Conservation (phyloP, 2,329 filamentous ascomycete species). For the Nannizzia gypsea region DNA sequence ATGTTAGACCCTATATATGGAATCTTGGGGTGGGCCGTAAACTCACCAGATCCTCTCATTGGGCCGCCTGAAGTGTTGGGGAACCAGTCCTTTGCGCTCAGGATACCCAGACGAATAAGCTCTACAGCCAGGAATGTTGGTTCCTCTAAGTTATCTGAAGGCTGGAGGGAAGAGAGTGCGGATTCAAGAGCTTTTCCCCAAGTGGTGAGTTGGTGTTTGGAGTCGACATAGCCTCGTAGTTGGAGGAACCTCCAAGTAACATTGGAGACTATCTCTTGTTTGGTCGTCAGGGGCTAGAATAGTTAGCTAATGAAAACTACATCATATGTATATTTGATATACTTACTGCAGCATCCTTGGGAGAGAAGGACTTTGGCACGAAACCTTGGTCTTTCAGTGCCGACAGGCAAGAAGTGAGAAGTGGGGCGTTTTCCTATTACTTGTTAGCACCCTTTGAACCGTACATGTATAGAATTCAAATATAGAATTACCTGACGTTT, state of each 20-base stretch:
- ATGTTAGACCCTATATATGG: neutral
- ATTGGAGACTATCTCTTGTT: slow-evolving; percentile 61
- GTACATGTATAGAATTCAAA: neutral
- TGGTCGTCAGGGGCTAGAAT: slow-evolving; percentile 42
- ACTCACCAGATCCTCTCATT: slow-evolving; percentile 43
- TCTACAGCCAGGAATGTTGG: slow-evolving; percentile 74
- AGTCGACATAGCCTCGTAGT: slow-evolving; percentile 71
- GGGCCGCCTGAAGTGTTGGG: slow-evolving; percentile 46
- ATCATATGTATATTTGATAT: neutral
- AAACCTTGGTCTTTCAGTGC: slow-evolving; percentile 60
- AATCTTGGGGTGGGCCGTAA: neutral
- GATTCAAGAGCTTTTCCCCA: slow-evolving; percentile 73
- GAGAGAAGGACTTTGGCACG: slow-evolving; percentile 53
- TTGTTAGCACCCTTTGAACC: neutral
- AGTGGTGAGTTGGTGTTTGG: slow-evolving; percentile 62
- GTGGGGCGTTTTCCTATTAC: slow-evolving; percentile 10
- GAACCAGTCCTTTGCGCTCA: slow-evolving; percentile 60
- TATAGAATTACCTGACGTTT: slow-evolving; percentile 17
- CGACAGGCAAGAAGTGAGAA: slow-evolving; percentile 40
- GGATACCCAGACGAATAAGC: slow-evolving; percentile 63
- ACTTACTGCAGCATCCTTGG: slow-evolving; percentile 36
- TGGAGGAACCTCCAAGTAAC: slow-evolving; percentile 82
- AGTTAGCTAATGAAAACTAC: slow-evolving; percentile 9
- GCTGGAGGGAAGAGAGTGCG: slow-evolving; percentile 52
- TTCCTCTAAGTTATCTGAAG: slow-evolving; percentile 54